Percentiles rank a stretch among this genome's conserved stretches.
Evolutionary conservation across 257 asterid species (phyloP).

Genomic region (Petunia axillaris): DNA sequence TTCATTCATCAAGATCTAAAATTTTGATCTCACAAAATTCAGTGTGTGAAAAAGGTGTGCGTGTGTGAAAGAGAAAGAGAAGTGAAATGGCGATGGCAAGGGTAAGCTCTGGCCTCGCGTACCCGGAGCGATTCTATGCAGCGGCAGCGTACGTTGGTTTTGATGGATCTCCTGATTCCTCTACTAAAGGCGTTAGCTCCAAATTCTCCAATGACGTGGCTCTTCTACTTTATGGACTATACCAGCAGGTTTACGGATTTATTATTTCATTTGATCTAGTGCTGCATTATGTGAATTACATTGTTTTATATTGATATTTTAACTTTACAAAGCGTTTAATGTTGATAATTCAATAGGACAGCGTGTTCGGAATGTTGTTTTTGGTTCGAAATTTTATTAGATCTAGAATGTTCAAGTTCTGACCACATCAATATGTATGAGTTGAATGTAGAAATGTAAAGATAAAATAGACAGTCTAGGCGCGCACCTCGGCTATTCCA

Average conservation of each 20-base stretch:
- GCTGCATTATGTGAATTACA: slow-evolving; percentile 12
- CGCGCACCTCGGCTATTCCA: too few species aligned
- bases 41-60: not conserved
- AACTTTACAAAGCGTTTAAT: not conserved
- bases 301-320: not conserved
- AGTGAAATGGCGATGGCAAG: slow-evolving; percentile 57
- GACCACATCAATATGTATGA: not conserved
- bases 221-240: slow-evolving; percentile 85
- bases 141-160: slow-evolving; percentile 94
- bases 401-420: not conserved
- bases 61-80: not conserved
- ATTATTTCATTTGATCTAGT: slow-evolving; percentile 27
- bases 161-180: slow-evolving; percentile 75
- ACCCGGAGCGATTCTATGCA: slow-evolving; percentile 91
- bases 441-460: not conserved
- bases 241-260: slow-evolving; percentile 72
- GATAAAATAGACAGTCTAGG: not conserved
- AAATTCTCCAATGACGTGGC: slow-evolving; percentile 84
- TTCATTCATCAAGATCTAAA: slow-evolving; percentile 21
- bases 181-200: slow-evolving; percentile 66
- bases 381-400: slow-evolving; percentile 13
- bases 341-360: slow-evolving; percentile 1
- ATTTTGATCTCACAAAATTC: slow-evolving; percentile 14
- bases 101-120: slow-evolving; percentile 81
- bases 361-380: slow-evolving; percentile 1